A percentile compares a stretch with the other conserved stretches of the same genome.
phyloP scores from a whole-genome alignment of 2,329 filamentous ascomycete genomes.

The Cordyceps sp. region DNA sequence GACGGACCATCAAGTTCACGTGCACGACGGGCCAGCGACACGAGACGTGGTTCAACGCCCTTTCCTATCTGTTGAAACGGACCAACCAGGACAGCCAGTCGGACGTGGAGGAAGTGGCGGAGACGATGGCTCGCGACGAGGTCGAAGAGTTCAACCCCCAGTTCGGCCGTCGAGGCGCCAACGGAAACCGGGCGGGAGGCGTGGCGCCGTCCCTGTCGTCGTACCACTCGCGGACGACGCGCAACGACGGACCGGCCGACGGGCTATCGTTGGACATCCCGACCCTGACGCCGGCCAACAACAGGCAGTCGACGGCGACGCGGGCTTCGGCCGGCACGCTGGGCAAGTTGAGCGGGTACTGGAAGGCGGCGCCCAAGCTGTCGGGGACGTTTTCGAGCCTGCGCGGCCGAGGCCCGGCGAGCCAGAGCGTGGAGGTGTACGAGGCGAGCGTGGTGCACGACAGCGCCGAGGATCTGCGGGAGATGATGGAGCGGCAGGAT shows the following conservation, averaged over 20 bases:
- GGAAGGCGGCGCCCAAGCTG: constrained; percentile 28
- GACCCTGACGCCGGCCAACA: constrained; percentile 35
- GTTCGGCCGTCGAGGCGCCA: constrained; percentile 18
- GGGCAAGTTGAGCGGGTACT: constrained; percentile 43
- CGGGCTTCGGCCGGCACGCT: constrained; percentile 29
- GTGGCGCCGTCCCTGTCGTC: constrained; percentile 56
- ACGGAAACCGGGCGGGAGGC: constrained; percentile 26
- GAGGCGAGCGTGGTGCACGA: constrained; percentile 50
- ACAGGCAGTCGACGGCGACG: constrained; percentile 16
- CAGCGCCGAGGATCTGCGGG: constrained; percentile 67
- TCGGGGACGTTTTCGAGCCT: constrained; percentile 36
- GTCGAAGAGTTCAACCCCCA: constrained; percentile 71
- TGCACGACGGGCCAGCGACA: constrained; percentile 86
- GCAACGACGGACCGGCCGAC: constrained; percentile 43
- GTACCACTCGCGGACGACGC: constrained; percentile 58
- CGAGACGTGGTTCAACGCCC: constrained; percentile 96
- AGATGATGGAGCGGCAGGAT: constrained; percentile 65
- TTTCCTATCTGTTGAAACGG: constrained; percentile 80
- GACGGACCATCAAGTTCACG: constrained; percentile 82
- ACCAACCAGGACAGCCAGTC: constrained; percentile 48
- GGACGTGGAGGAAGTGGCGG: constrained; percentile 41
- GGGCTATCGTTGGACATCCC: constrained; percentile 34
- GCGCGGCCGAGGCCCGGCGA: constrained; percentile 31
- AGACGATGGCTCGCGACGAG: constrained; percentile 42
- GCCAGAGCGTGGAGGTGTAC: constrained; percentile 32